Evolutionary conservation across 805 yeast species (phyloP).

Genomic region (Candida saitoana): DNA sequence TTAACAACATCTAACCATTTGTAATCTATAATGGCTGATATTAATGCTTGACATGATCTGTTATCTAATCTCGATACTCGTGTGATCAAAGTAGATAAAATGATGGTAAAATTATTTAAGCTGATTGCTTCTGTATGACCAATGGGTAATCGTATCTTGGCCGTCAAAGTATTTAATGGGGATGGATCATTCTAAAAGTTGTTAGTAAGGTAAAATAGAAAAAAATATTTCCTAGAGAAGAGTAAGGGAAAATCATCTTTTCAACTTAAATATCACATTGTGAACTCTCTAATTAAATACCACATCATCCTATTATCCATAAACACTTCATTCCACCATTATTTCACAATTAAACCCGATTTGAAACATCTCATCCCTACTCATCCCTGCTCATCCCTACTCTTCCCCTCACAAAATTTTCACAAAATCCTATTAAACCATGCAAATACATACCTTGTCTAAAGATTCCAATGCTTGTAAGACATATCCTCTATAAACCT

Average conservation of each 20-base stretch:
- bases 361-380: not conserved
- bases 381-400: constrained; percentile 1
- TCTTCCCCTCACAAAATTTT: constrained; percentile 2
- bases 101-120: constrained; percentile 46
- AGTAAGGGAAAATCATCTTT: too few species aligned
- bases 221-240: too few species aligned
- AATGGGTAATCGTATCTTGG: constrained; percentile 53
- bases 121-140: constrained; percentile 53
- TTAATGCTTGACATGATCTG: constrained; percentile 46
- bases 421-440: constrained; percentile 1
- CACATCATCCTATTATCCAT: too few species aligned
- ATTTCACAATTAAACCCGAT: too few species aligned
- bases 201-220: constrained; percentile 17
- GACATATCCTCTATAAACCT: constrained; percentile 45
- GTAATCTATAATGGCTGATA: constrained; percentile 59
- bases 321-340: too few species aligned
- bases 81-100: constrained; percentile 55
- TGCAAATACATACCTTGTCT: constrained; percentile 45
- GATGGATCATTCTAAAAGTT: constrained; percentile 39
- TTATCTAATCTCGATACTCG: constrained; percentile 69
- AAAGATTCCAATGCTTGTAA: constrained; percentile 66
- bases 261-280: too few species aligned
- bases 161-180: constrained; percentile 56
- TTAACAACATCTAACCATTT: constrained; percentile 53
- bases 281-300: too few species aligned